Base-by-base conservation (phyloP, 2,329 filamentous ascomycete genomes). In the Hypoxylon rubiginosum region DNA sequence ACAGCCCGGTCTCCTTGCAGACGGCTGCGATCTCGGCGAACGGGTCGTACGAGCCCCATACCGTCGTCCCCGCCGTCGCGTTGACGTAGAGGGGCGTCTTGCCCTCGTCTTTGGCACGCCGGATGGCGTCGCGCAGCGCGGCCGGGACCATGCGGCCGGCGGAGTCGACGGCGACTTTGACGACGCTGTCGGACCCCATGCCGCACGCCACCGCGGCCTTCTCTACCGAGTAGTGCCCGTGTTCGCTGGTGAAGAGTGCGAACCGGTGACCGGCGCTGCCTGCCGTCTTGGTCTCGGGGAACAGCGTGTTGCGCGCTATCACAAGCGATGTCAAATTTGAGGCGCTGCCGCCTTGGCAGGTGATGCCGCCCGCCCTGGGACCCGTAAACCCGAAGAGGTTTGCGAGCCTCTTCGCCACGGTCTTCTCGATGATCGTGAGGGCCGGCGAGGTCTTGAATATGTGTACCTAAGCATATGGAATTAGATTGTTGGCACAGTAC, bases 361-460 rank as follows among this genome's bases (percentile, higher is more conserved):
- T 76, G 13, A 78, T 88, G 7, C 91, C 91, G 39, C 91, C 91
- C 1, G 88, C 85, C 45, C 85, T 83, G 4, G 89, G 86, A 0
- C 91, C 91, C 4, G 79, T 83, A 76, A 97, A 89, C 5, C 93
- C 93, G 74, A 97, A 97, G 21, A 94, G 83, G 2, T 82, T 80
- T 0, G 95, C 95, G 19, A 99, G 84, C 1, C 87, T 85, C 43
- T 85, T 86, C 11, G 91, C 88, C 0, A 93, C 97, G 56, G 88
- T 86, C 79, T 97, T 97, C 79, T 98, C 96, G 67, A 98, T 89
- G 7, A 97, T 79, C 0, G 93, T 93, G 53, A 98, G 83, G 7
- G 92, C 94, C 0, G 96, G 96, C 0, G 95, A 97, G 62, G 97
- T 94, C 80, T 95, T 91, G 82, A 94, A 98, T 66, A 98, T 93